Evolutionary conservation across 2,329 filamentous ascomycete species (phyloP), one percentile per base, ranked within the genome.

Genomic region (Zymoseptoria ardabiliae): DNA sequence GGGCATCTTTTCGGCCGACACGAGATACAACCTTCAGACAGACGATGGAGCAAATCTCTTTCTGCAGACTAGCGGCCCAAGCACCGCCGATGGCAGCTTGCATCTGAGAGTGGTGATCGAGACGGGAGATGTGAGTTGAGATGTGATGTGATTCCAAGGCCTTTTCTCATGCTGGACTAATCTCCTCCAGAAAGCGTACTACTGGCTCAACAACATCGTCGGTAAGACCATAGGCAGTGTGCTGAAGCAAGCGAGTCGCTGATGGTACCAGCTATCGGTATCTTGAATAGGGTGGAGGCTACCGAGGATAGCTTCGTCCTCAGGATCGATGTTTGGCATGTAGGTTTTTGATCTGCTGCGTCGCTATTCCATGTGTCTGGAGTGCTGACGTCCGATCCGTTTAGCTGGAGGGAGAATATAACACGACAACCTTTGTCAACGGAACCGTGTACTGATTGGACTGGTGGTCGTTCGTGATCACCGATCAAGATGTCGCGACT

Each of bases 181-280:
- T 45, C 35, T n/a, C 6, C 13, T 45, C 6, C 35, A 45, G 35
- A 45, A 45, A 45, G 35, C 35, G 7, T 74, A 73, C 56, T 69
- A 70, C 41, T 75, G 73, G 73, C 62, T 75, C 63, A 75, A 75
- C 53, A 71, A 74, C 62, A 65, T 74, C 35, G 71, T 73, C 17
- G 59, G 54, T 54, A n/a, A 49, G 35, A 7, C 35, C 30, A 17
- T 22, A 13, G 17, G 17, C 54, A 19, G 23, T n/a, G 9, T 41
- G 3, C 35, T n/a, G 55, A 4, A 11, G 11, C 19, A 22, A 22
- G 49, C 30, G 21, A 52, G 10, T 51, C 9, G 17, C 50, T 22
- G 50, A 51, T 19, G 20, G 13, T 13, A 23, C 20, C 35, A 54
- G 63, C 65, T 13, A 58, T 69, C 4, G 67, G 67, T 2, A 50